A percentile compares a stretch with the other conserved stretches of the same genome.
Evolutionary conservation across 2,329 filamentous ascomycete species (phyloP).

Genomic region (Diplodia mutila): DNA sequence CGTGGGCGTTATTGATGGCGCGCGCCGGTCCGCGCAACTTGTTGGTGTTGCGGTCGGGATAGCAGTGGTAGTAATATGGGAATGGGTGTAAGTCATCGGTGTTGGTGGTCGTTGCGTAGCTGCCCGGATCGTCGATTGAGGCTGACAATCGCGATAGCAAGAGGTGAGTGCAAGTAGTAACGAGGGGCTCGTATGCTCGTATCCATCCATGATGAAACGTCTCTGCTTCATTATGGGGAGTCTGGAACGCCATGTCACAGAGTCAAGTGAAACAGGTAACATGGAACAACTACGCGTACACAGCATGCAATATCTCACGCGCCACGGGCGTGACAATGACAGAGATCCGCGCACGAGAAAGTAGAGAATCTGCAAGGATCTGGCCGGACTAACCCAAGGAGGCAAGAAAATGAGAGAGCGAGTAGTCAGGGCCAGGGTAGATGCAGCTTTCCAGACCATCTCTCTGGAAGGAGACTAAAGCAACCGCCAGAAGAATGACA

Average conservation of each 20-base stretch:
- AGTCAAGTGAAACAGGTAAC: slow-evolving; percentile 2
- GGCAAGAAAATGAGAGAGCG: neutral
- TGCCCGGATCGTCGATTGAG: neutral
- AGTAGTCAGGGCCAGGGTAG: neutral
- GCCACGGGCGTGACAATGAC: neutral
- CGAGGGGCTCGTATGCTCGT: too few relatives aligned
- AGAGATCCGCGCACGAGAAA: neutral
- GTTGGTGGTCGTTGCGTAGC: neutral
- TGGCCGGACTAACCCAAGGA: neutral
- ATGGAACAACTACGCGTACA: neutral
- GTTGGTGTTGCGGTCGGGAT: neutral
- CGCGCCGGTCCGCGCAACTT: neutral
- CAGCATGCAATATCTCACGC: neutral
- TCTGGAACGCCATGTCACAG: neutral
- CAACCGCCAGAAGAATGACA: neutral
- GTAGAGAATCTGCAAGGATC: neutral
- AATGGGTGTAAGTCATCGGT: neutral
- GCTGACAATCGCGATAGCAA: neutral
- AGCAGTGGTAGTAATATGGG: neutral
- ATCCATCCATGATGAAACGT: neutral
- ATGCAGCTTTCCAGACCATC: neutral
- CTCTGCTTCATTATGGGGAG: slow-evolving; percentile 1
- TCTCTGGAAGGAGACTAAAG: neutral
- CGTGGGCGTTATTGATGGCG: neutral
- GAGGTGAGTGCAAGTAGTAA: too few relatives aligned